Conservation (phyloP, 768 basidiomycete species). For the Kwoniella europaea region DNA sequence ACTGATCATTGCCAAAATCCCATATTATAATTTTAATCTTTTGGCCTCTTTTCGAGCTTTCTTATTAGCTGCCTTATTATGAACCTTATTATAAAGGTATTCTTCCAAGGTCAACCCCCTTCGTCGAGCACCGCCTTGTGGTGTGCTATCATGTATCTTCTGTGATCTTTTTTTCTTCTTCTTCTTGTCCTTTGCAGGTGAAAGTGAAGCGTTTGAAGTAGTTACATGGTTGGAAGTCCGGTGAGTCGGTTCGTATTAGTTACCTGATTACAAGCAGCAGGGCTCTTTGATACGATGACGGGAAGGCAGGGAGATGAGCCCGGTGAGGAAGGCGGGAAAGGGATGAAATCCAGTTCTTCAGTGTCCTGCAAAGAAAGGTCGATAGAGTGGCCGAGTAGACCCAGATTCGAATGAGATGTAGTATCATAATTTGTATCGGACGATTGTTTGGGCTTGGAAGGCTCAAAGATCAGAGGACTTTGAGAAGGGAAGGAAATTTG, state of each 20-base stretch:
- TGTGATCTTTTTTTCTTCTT: neutral
- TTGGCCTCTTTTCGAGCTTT: neutral
- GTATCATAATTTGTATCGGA: no score
- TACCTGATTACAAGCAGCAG: no score
- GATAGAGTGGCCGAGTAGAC: neutral
- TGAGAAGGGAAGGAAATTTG: neutral
- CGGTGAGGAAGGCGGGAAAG: neutral
- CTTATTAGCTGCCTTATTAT: neutral
- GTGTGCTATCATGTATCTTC: neutral
- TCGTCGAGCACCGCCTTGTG: neutral
- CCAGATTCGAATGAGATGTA: neutral
- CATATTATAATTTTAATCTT: neutral
- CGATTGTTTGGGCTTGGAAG: no score
- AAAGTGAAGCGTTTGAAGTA: no score
- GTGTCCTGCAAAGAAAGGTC: neutral
- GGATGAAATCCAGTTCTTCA: neutral
- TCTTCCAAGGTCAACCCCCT: constrained; percentile 10
- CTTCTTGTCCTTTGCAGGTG: neutral
- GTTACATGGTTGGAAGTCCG: no score
- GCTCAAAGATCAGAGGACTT: neutral
- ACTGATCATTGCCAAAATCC: no score
- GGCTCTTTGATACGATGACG: no score
- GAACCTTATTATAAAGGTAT: constrained; percentile 2
- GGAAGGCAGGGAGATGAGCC: neutral
- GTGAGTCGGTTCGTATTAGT: neutral